phyloP scores from a whole-genome alignment of 805 yeast genomes.

The Lipomyces lipofer region DNA sequence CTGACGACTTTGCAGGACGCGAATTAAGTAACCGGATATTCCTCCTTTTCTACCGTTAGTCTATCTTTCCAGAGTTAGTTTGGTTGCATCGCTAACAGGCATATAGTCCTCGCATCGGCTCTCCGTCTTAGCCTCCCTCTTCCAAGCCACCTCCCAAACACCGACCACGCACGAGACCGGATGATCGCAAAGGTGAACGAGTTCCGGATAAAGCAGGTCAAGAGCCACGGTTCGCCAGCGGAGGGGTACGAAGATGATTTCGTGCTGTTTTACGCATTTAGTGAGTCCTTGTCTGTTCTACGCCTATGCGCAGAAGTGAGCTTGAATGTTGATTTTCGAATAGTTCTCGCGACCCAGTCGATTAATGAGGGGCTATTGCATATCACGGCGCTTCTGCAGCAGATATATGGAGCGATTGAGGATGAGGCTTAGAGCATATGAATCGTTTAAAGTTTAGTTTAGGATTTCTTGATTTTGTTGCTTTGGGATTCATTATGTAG shows the following conservation, averaged over 20 bases:
- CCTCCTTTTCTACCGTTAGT: constrained; percentile 60
- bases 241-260: constrained; percentile 65
- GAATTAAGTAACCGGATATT: constrained; percentile 74
- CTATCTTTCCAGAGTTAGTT: too few relatives aligned
- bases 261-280: constrained; percentile 72
- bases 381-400: constrained; percentile 55
- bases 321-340: background rate
- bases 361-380: constrained; percentile 64
- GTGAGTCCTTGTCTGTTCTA: constrained; percentile 15
- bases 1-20: background rate
- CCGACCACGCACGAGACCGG: constrained; percentile 71
- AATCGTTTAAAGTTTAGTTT: too few relatives aligned
- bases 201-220: constrained; percentile 47
- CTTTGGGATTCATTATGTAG: too few relatives aligned
- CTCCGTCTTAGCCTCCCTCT: constrained; percentile 73
- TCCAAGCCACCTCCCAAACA: constrained; percentile 75
- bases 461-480: too few relatives aligned
- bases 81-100: too few relatives aligned
- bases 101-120: constrained; percentile 65
- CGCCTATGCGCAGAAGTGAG: background rate
- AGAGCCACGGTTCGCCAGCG: constrained; percentile 37
- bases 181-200: constrained; percentile 65
- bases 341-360: constrained; percentile 62
- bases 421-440: constrained; percentile 59
- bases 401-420: constrained; percentile 64